phyloP scores from a whole-genome alignment of 805 yeast genomes.

The Yamadazyma phyllophila region DNA sequence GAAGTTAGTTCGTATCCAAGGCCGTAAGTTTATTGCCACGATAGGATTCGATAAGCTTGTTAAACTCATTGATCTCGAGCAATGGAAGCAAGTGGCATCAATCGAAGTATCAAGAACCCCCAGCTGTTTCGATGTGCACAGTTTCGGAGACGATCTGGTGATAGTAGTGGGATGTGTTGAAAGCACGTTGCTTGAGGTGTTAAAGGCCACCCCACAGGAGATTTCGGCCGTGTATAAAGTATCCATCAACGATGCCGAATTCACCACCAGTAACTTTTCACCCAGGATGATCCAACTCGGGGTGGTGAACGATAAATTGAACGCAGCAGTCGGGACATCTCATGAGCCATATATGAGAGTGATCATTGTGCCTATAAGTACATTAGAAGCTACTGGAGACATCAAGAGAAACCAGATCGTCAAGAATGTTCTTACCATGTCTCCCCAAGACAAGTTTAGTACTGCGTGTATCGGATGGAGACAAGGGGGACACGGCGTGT shows the following conservation, averaged over 20 bases:
- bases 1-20: conserved; percentile 20
- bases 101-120: conserved; percentile 49
- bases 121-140: conserved; percentile 45
- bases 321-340: conserved; percentile 66
- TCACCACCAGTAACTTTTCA: conserved; percentile 60
- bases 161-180: conserved; percentile 60
- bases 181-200: conserved; percentile 51
- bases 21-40: conserved; percentile 43
- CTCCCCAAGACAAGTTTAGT: conserved; percentile 71
- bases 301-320: conserved; percentile 26
- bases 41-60: conserved; percentile 60
- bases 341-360: conserved; percentile 77
- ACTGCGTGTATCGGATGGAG: conserved; percentile 50
- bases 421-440: conserved; percentile 39
- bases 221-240: conserved; percentile 42
- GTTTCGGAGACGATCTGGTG: conserved; percentile 28
- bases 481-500: conserved; percentile 47
- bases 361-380: conserved; percentile 52
- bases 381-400: conserved; percentile 10
- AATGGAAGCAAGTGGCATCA: conserved; percentile 15
- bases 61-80: conserved; percentile 18
- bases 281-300: conserved; percentile 38
- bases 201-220: not conserved
- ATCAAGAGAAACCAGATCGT: conserved; percentile 27
- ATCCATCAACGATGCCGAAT: conserved; percentile 73